Base-by-base conservation (phyloP, 1,139 yeast genomes). In the Hyphopichia fennica region DNA sequence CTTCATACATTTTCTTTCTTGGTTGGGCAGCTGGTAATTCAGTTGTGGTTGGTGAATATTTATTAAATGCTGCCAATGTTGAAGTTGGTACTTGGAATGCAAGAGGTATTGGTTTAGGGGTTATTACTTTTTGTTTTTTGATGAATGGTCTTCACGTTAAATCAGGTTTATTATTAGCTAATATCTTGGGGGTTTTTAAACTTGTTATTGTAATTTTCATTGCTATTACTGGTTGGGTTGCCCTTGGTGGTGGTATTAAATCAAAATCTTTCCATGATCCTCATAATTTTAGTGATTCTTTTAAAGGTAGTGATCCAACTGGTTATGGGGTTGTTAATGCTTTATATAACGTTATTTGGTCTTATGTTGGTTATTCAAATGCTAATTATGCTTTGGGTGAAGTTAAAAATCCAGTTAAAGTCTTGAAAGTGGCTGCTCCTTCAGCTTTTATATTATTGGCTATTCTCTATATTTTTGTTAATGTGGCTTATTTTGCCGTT, bases 21-120 rank as follows among this genome's bases (percentile, higher is more conserved):
- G 95, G 95, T 33, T 86, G 93, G 90, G 93, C 95, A 15, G 82
- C 95, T 7, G 88, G 93, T 59, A 84, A 84, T 63, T 79, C 77
- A 34, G 64, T 75, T 37, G 77, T 73, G 35, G 73, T 72, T 31
- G 79, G 79, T 33, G 78, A 75, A 53, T 74, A 72, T 49, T 58
- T 74, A 45, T 68, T 86, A 45, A 80, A 78, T 44, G 95, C 95
- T 4, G 89, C 90, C 11, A 87, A 83, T 23, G 72, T 70, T 27
- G 85, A 82, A 47, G 75, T 81, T 6, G 79, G 83, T 27, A 77
- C 82, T 55, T 86, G 93, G 93, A 81, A 81, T 56, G 84, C 87
- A 51, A 75, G 90, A 56, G 88, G 82, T 40, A 76, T 86, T 52
- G 95, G 89, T 53, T 67, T 84, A 38, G 93, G 81, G 5, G 88